phyloP scores from a whole-genome alignment of 116 monocot genomes.

The Trichopus zeylanicus region DNA sequence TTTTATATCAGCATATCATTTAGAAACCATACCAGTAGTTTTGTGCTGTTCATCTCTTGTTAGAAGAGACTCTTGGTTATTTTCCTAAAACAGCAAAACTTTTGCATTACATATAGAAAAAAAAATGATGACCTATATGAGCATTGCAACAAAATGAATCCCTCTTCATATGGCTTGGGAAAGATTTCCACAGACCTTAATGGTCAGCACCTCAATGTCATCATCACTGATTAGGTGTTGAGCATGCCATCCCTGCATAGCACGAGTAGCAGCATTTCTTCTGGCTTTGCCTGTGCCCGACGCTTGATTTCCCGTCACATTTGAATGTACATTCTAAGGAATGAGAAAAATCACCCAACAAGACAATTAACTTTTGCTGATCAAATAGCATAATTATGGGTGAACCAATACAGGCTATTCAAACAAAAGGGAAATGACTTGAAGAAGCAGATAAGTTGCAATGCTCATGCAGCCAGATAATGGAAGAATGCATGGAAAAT shows the following conservation, averaged over 20 bases:
- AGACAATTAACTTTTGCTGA: too few species aligned
- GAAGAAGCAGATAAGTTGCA: too few species aligned
- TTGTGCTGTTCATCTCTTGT: constrained; percentile 41
- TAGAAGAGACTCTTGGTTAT: constrained; percentile 16
- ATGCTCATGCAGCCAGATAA: too few species aligned
- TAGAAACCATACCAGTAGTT: constrained; percentile 26
- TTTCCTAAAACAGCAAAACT: constrained; percentile 30
- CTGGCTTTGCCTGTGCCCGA: constrained; percentile 55
- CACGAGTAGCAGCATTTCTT: constrained; percentile 65
- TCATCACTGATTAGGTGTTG: constrained; percentile 41
- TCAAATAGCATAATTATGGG: too few species aligned
- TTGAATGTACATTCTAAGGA: too few species aligned
- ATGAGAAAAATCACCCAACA: too few species aligned
- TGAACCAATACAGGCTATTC: too few species aligned
- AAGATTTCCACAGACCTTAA: constrained; percentile 57
- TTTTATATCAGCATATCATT: neutral
- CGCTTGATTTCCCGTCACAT: constrained; percentile 25
- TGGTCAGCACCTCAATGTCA: constrained; percentile 50
- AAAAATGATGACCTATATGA: too few species aligned
- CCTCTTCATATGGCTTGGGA: too few species aligned
- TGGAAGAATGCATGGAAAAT: neutral
- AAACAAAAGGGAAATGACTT: too few species aligned
- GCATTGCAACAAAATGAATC: neutral
- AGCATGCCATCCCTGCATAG: constrained; percentile 74
- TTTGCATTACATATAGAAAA: too few species aligned